Percentiles rank a stretch among this genome's conserved stretches.
phyloP scores from a whole-genome alignment of 495 filamentous ascomycete species.

The Gamarada debralockiae region DNA sequence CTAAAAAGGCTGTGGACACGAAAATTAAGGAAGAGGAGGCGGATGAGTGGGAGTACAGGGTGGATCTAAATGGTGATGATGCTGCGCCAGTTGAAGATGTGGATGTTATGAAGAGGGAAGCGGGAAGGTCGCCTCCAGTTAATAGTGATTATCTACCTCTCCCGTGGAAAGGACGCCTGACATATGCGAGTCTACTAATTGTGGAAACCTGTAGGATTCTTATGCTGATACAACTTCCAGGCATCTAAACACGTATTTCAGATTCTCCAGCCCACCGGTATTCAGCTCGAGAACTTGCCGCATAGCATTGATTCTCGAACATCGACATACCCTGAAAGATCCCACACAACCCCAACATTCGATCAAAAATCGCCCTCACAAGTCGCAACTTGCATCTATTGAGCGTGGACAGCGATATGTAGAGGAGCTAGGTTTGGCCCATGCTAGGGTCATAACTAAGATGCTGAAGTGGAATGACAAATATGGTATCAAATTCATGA shows the following conservation, averaged over 20 bases:
- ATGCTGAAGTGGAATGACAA: conserved; percentile 91
- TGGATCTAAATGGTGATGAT: conserved; percentile 37
- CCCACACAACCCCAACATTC: conserved; percentile 72
- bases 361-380: conserved; percentile 80
- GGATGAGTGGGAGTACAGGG: conserved; percentile 12
- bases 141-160: conserved; percentile 84
- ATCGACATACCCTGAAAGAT: conserved; percentile 75
- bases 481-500: conserved; percentile 89
- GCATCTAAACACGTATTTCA: conserved; percentile 93
- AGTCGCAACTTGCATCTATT: conserved; percentile 56
- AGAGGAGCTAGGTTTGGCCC: conserved; percentile 72
- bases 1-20: conserved; percentile 22
- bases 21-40: conserved; percentile 21
- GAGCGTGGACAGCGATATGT: conserved; percentile 64
- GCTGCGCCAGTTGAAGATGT: conserved; percentile 32
- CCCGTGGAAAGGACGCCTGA: conserved; percentile 89
- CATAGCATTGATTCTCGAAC: conserved; percentile 85
- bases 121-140: conserved; percentile 57
- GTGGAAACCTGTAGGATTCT: not conserved
- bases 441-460: conserved; percentile 78
- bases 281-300: conserved; percentile 92
- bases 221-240: conserved; percentile 36
- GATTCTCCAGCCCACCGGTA: conserved; percentile 76
- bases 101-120: conserved; percentile 18
- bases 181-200: conserved; percentile 62